Conservation (phyloP, 345 rosid genomes). For the Salix arbutifolia region DNA sequence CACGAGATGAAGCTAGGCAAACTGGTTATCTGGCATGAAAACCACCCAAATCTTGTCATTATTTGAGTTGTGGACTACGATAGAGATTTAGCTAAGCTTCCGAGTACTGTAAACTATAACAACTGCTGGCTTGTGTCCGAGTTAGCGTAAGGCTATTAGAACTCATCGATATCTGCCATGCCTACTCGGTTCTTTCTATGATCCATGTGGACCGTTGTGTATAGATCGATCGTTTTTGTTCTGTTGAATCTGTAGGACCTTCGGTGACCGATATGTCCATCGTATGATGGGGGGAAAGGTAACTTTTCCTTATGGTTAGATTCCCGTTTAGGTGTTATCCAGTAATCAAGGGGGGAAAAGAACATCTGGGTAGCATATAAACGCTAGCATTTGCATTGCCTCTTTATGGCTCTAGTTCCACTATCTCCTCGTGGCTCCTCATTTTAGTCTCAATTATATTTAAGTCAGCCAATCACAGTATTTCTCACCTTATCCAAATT, state of each 20-base stretch:
- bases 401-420: not conserved
- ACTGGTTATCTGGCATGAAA: not conserved
- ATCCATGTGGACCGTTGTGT: not conserved
- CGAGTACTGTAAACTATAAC: not conserved
- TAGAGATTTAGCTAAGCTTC: not conserved
- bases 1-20: not conserved
- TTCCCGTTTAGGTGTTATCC: not conserved
- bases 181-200: not conserved
- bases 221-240: not conserved
- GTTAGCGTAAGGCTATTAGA: not conserved
- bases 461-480: not conserved
- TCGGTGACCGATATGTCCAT: not conserved
- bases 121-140: not conserved
- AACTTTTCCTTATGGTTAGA: not conserved
- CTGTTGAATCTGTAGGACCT: not conserved
- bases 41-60: not conserved
- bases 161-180: not conserved
- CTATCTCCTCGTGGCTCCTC: not conserved
- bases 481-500: conserved; percentile 4
- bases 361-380: not conserved
- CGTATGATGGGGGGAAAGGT: not conserved
- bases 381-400: not conserved
- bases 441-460: not conserved
- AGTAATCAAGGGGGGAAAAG: not conserved
- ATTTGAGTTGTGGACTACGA: not conserved